Conservation (phyloP, 495 filamentous ascomycete genomes). For the Entonaema liquescens region DNA sequence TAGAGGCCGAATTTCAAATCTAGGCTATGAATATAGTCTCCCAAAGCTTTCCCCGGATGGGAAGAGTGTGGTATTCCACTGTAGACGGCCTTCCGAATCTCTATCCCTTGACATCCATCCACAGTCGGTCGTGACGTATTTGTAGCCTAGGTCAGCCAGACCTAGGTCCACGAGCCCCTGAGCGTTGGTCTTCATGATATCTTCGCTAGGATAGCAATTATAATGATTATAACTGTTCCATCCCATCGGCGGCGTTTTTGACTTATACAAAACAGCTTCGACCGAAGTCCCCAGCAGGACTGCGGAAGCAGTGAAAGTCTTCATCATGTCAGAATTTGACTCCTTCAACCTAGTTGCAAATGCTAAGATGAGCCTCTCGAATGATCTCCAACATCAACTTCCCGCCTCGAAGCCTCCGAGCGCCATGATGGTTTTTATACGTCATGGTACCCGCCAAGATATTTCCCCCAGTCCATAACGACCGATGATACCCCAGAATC, state of each 20-base stretch:
- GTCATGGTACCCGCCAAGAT: conserved; percentile 6
- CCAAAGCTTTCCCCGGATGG: conserved; percentile 60
- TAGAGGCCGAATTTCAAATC: conserved; percentile 66
- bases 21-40: conserved; percentile 58
- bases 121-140: conserved; percentile 65
- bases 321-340: conserved; percentile 16
- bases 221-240: conserved; percentile 69
- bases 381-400: background rate
- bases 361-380: background rate
- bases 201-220: conserved; percentile 58
- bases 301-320: conserved; percentile 9
- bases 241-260: conserved; percentile 43
- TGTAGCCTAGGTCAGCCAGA: conserved; percentile 60
- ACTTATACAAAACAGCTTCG: conserved; percentile 31
- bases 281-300: conserved; percentile 26
- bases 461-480: conserved; percentile 1
- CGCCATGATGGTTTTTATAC: conserved; percentile 12
- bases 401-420: background rate
- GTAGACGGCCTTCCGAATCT: conserved; percentile 55
- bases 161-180: conserved; percentile 64
- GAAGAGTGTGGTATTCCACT: conserved; percentile 64
- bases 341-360: background rate
- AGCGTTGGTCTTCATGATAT: conserved; percentile 60
- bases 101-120: conserved; percentile 61
- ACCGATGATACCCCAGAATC: background rate